Percentiles rank a stretch among this genome's conserved stretches.
phyloP scores from a whole-genome alignment of 768 basidiomycete genomes.

The Amanita pseudoporphyria region DNA sequence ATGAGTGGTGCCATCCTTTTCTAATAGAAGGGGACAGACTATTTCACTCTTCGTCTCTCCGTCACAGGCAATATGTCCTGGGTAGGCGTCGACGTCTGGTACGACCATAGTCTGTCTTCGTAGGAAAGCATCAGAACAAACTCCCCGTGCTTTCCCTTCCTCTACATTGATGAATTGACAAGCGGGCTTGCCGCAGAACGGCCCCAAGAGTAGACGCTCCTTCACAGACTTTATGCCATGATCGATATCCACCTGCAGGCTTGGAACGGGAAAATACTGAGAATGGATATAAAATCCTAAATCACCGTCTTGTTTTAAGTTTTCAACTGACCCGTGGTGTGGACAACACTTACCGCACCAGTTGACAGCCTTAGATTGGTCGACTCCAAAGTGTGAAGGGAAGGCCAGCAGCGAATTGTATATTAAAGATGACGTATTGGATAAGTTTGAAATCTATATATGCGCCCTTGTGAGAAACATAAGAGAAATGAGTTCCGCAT shows the following conservation, averaged over 20 bases:
- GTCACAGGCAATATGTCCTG: conserved; percentile 94
- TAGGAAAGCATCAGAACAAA: conserved; percentile 76
- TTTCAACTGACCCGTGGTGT: not conserved
- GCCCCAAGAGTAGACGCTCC: conserved; percentile 55
- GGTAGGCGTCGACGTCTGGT: conserved; percentile 67
- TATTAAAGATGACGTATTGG: conserved; percentile 75
- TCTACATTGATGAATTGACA: conserved; percentile 70
- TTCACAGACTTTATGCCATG: conserved; percentile 11
- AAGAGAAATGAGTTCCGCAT: too few species aligned
- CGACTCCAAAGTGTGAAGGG: conserved; percentile 48
- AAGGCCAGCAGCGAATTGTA: conserved; percentile 72
- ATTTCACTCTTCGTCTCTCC: conserved; percentile 86
- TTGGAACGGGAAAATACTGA: conserved; percentile 46
- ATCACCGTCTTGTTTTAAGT: not conserved
- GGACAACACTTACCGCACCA: conserved; percentile 71
- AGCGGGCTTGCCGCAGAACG: conserved; percentile 88
- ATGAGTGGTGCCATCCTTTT: conserved; percentile 19
- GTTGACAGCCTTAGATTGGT: conserved; percentile 64
- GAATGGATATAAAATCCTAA: conserved; percentile 82
- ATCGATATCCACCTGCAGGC: conserved; percentile 13
- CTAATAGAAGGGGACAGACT: conserved; percentile 63
- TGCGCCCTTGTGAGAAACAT: conserved; percentile 5
- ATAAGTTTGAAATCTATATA: conserved; percentile 84
- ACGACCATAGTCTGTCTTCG: conserved; percentile 54
- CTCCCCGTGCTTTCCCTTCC: conserved; percentile 54